Evolutionary conservation across 2,329 filamentous ascomycete species (phyloP), one percentile per base, ranked within the genome.

Genomic region (Tolypocladium tundrense): DNA sequence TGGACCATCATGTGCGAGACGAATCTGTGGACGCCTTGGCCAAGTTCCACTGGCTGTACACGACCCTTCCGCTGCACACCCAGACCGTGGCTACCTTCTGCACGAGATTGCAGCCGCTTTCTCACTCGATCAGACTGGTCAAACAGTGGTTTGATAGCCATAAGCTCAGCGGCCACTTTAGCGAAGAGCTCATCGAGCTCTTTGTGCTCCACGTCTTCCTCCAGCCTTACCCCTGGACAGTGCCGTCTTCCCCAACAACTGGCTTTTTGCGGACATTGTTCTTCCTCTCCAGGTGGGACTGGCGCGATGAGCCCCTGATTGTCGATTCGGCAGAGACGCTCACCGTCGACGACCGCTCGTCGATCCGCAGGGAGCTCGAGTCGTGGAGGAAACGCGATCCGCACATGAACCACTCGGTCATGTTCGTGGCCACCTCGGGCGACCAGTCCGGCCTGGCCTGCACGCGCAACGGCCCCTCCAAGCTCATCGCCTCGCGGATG

Each of bases 81-180:
- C 91, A 96, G 71, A 88, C 87, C 6, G 80, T 97, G 43, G 81
- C 88, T 56, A 91, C 87, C 1, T 84, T 91, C 57, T 91, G 87
- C 72, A 96, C 90, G 1, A 84, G 91, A 4, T 87, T 91, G 64
- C 87, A 88, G 1, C 80, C 90, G 1, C 77, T 99, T 8, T 95
- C 91, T 0, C 84, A 87, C 2, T 88, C 91, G 0, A 90, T 97
- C 61, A 86, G 93, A 21, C 78, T 97, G 2, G 80, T 89, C 51
- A 97, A 97, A 75, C 83, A 86, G 67, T 99, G 94, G 94, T 94
- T 96, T 71, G 82, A 84, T 62, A 81, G 82, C 2, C 94, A 99
- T 70, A 86, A 95, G 63, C 83, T 99, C 10, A 77, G 83, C 4
- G 80, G 80, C 16, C 89, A 97, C 70, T 79, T 97, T 64, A 79